Evolutionary conservation across 805 yeast species (phyloP).

Genomic region (Grigorovia jiainica): DNA sequence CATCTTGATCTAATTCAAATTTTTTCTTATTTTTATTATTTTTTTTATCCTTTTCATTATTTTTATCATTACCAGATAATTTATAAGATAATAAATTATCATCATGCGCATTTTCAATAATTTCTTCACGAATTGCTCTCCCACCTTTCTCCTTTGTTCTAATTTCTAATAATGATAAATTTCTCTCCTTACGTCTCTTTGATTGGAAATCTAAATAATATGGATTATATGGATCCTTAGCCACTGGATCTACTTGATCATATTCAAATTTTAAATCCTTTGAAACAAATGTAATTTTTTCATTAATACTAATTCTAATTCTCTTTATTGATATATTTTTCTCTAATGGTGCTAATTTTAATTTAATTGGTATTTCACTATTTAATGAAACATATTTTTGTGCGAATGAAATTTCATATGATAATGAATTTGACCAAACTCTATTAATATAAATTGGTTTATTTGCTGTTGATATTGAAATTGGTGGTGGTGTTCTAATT

Average conservation of each 20-base stretch:
- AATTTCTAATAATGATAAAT: slow-evolving; percentile 53
- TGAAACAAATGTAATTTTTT: slow-evolving; percentile 55
- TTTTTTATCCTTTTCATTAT: slow-evolving; percentile 2
- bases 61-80: slow-evolving; percentile 4
- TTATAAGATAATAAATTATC: slow-evolving; percentile 56
- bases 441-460: slow-evolving; percentile 72
- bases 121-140: slow-evolving; percentile 52
- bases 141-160: slow-evolving; percentile 43
- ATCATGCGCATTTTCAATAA: slow-evolving; percentile 41
- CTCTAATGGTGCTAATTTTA: slow-evolving; percentile 57
- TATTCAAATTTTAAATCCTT: slow-evolving; percentile 45
- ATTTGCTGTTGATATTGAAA: slow-evolving; percentile 37
- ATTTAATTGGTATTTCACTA: slow-evolving; percentile 47
- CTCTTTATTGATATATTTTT: slow-evolving; percentile 57
- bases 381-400: slow-evolving; percentile 60
- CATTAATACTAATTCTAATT: slow-evolving; percentile 56
- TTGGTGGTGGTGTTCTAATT: slow-evolving; percentile 35
- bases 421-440: slow-evolving; percentile 63
- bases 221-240: slow-evolving; percentile 29
- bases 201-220: slow-evolving; percentile 28
- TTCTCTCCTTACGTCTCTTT: slow-evolving; percentile 38
- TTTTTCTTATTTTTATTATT: slow-evolving; percentile 28
- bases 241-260: slow-evolving; percentile 39
- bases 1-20: slow-evolving; percentile 1
- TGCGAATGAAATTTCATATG: slow-evolving; percentile 65